phyloP scores from a whole-genome alignment of 495 filamentous ascomycete species.

The Podospora pseudoanserina region DNA sequence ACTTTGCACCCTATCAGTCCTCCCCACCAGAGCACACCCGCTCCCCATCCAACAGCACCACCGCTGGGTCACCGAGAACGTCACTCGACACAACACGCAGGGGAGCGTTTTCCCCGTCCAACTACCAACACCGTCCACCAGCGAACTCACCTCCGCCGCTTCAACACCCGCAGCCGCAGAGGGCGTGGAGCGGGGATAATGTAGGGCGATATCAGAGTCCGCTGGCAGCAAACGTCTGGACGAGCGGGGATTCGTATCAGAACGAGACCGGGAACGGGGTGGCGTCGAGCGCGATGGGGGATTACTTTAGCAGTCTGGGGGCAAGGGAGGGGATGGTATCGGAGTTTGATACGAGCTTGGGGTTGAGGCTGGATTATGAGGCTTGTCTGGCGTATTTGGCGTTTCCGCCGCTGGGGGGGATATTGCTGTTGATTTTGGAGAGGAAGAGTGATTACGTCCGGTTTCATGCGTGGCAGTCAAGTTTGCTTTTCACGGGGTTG shows the following conservation, averaged over 20 bases:
- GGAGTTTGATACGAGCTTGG: slow-evolving; percentile 69
- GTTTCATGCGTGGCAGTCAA: slow-evolving; percentile 95
- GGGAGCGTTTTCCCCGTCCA: slow-evolving; percentile 45
- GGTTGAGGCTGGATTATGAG: slow-evolving; percentile 72
- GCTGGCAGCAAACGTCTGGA: slow-evolving; percentile 5
- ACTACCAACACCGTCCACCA: slow-evolving; percentile 37
- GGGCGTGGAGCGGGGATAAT: slow-evolving; percentile 42
- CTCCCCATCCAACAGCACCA: slow-evolving; percentile 53
- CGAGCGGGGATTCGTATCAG: slow-evolving; percentile 8
- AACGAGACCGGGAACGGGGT: neutral
- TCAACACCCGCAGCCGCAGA: slow-evolving; percentile 49
- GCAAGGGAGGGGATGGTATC: slow-evolving; percentile 38
- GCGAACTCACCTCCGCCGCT: slow-evolving; percentile 43
- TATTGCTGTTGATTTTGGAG: slow-evolving; percentile 80
- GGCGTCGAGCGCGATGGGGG: slow-evolving; percentile 20
- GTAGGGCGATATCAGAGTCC: slow-evolving; percentile 27
- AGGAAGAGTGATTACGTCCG: slow-evolving; percentile 94
- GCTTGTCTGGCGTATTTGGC: slow-evolving; percentile 86
- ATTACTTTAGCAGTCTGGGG: slow-evolving; percentile 34
- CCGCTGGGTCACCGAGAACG: slow-evolving; percentile 49
- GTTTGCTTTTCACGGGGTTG: slow-evolving; percentile 77
- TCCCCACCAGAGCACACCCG: slow-evolving; percentile 73
- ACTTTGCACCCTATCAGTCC: slow-evolving; percentile 95
- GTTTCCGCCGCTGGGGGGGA: slow-evolving; percentile 80
- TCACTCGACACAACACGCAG: slow-evolving; percentile 39